Base-by-base conservation (phyloP, 176 grass and related monocot species). In the Aegilops speltoides region DNA sequence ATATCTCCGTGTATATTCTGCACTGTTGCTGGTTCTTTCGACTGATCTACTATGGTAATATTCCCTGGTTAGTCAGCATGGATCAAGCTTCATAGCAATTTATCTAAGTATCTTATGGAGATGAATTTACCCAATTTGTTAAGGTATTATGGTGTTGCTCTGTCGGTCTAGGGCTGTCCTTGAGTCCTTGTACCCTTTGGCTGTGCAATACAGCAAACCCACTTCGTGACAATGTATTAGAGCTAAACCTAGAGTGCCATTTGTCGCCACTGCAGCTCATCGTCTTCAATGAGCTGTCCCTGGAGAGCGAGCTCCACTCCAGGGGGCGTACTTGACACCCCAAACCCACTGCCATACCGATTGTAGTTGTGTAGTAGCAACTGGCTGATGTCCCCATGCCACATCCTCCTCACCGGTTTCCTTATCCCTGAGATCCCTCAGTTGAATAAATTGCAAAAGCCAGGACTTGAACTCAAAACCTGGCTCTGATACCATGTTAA, bases 1-100 rank as follows among this genome's bases (percentile, higher is more conserved):
- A 81, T 99, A 99, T 76, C 89, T 94, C 7, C 94, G 90, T 60
- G 94, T 99, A 65, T 99, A 91, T 90, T 93, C 92, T 81, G 89
- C 94, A 54, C 73, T 99, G 45, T 82, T 95, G 83, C 73, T 99
- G 63, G 97, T 97, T 94, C 83, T 99, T 79, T 85, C 61, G 56
- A 86, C 90, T 83, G 94, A 99, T 91, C 64, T 99, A 37, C 62
- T 99, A 82, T 99, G 94, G 94, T 99, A 99, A 93, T 84, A 90
- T 79, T 91, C 90, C 82, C 68, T 91, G 64, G 45, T 87, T 79
- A 88, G 38, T 84, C 50, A 81, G 77, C 48, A 77, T 87, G 56
- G 16, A 76, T 76, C 43, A 76, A 76, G 43, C 73, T 76, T 76
- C 24, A 76, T 76, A 76, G 24, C 23, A 52, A 15, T 73, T 76